A percentile compares a stretch with the other conserved stretches of the same genome.
These are phyloP conservation scores for Monosporozyma aquatica DNA, from an alignment of 805 yeast genomes.

Conservation along the genomic window DNA sequence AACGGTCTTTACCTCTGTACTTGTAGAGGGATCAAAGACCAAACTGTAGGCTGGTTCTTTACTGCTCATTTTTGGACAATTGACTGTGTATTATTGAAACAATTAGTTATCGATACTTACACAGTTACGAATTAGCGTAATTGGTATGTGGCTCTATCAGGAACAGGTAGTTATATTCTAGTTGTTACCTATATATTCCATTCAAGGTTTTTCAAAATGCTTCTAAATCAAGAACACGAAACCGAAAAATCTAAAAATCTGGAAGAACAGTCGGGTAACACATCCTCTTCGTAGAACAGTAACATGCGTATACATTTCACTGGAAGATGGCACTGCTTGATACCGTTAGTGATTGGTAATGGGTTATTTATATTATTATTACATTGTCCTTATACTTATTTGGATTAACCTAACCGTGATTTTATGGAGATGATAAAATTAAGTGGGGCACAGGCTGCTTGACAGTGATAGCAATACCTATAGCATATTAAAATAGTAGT, in stretches of 20 bases:
- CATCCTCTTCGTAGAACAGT: too few species aligned
- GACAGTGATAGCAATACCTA: too few species aligned
- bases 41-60: constrained; percentile 56
- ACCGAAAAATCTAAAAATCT: neutral
- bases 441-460: too few species aligned
- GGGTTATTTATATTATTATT: neutral
- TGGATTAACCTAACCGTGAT: too few species aligned
- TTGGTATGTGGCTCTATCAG: neutral
- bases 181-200: neutral
- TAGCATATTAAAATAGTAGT: too few species aligned
- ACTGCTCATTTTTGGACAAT: constrained; percentile 4
- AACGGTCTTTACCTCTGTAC: constrained; percentile 48
- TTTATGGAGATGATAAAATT: too few species aligned
- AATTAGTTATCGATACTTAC: neutral
- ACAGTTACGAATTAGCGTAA: neutral
- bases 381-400: neutral
- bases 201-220: neutral
- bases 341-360: too few species aligned
- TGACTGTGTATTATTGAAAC: neutral
- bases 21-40: constrained; percentile 66
- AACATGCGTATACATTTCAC: too few species aligned
- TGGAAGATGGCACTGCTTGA: too few species aligned
- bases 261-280: neutral
- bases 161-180: neutral
- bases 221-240: constrained; percentile 2